Percentiles rank a stretch among this genome's conserved stretches.
phyloP scores from a whole-genome alignment of 768 basidiomycete species.

The Phaeolepiota aurea region DNA sequence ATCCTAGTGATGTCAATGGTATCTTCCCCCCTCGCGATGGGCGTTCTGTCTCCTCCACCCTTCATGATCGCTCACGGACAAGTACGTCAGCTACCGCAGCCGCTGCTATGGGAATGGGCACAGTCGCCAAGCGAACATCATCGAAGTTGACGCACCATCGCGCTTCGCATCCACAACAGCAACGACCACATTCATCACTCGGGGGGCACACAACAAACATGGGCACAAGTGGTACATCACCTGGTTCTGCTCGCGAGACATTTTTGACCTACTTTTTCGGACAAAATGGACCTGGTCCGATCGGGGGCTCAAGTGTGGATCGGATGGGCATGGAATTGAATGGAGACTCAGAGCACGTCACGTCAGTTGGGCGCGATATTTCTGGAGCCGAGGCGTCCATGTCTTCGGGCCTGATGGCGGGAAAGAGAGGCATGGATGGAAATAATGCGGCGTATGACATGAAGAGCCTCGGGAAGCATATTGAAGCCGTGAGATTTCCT shows the following conservation, averaged over 20 bases:
- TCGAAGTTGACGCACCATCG: slow-evolving; percentile 22
- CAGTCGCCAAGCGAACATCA: slow-evolving; percentile 22
- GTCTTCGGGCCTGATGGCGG: slow-evolving; percentile 56
- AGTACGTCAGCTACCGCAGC: slow-evolving; percentile 23
- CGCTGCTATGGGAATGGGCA: slow-evolving; percentile 19
- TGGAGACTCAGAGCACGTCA: slow-evolving; percentile 18
- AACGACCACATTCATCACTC: slow-evolving; percentile 26
- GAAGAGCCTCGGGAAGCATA: slow-evolving; percentile 96
- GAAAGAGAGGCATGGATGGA: slow-evolving; percentile 59
- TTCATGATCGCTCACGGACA: slow-evolving; percentile 65
- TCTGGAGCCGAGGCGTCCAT: slow-evolving; percentile 43
- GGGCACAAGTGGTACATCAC: neutral
- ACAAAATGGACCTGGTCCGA: slow-evolving; percentile 74
- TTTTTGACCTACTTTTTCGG: slow-evolving; percentile 99
- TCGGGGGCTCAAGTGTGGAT: slow-evolving; percentile 46
- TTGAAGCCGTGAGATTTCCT: slow-evolving; percentile 77
- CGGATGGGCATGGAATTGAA: slow-evolving; percentile 15
- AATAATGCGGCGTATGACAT: slow-evolving; percentile 91
- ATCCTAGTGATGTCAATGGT: slow-evolving; percentile 26
- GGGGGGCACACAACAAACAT: slow-evolving; percentile 3
- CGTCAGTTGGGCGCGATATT: slow-evolving; percentile 57
- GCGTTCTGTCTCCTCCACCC: slow-evolving; percentile 70
- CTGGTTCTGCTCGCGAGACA: slow-evolving; percentile 68
- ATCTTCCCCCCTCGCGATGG: slow-evolving; percentile 39
- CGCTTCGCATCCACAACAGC: slow-evolving; percentile 8